Base-by-base conservation (phyloP, 768 basidiomycete genomes). In the Collybia nuda region DNA sequence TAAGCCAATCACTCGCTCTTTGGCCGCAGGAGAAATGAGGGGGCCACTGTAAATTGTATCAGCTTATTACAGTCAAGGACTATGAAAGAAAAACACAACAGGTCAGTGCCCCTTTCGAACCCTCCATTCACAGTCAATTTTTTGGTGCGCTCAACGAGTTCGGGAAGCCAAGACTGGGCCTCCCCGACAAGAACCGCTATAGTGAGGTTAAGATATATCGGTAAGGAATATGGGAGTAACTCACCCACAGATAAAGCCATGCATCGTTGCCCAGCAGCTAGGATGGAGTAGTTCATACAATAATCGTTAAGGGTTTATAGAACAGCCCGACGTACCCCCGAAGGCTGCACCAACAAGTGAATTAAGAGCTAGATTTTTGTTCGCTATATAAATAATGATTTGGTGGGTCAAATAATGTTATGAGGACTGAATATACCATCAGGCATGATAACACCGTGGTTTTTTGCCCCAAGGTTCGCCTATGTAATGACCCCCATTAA, bases 231-330 rank as follows among this genome's bases (percentile, higher is more conserved):
- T 15, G 24, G 17, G 39, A 7, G 36, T 12, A 44, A 59, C 84
- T 61, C 55, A 88, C 92, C 89, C 26, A 95, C 93, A 11, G 93
- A 96, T 38, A 96, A 72, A 11, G 93, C 95, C 95, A 97, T 98
- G 72, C 95, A 98, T 50, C 97, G 82, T 67, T 98, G 96, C 11
- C 96, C 96, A 24, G 96, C 96, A 56, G 96, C 96, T 81, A 62
- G 55, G 65, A 38, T 6, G 43, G 47, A 18, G 48, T 46, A 44
- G 36, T 38, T 48, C 24, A 35, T 45, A 42, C 17, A 51, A 9
- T 28, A 37, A 26, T 24, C 35, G 12, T 6, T n/a, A n/a, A n/a
- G n/a, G n/a, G n/a, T n/a, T n/a, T n/a, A 62, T 55, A 24, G 49
- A 44, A 40, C 46, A 35, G 2, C 37, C 19, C 40, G 19, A 42